These are phyloP conservation scores for Colletotrichum sp. DNA, from an alignment of 2,329 filamentous ascomycete genomes.

Conservation along the genomic window DNA sequence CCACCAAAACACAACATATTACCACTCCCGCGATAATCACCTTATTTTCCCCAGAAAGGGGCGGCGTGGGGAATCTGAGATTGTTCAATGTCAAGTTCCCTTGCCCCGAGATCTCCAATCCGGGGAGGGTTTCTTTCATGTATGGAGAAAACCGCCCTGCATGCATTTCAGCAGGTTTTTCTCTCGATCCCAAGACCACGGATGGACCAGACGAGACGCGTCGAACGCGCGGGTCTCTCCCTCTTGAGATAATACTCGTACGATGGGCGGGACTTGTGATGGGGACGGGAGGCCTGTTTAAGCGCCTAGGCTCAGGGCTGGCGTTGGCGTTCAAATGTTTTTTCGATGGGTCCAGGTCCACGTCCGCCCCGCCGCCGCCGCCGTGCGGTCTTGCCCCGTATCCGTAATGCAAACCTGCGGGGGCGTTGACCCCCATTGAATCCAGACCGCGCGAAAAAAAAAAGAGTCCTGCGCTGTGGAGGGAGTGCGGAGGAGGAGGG, in stretches of 20 bases:
- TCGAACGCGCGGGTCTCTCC: not conserved
- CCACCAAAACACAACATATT: not conserved
- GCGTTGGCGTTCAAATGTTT: not conserved
- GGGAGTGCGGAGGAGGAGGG: not conserved
- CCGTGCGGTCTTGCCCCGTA: not conserved
- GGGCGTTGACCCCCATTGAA: not conserved
- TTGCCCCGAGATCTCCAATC: not conserved
- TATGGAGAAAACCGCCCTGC: not conserved
- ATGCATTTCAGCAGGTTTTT: not conserved
- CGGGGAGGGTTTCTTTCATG: not conserved
- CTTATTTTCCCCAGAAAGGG: not conserved
- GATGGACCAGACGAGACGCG: not conserved
- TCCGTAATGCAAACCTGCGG: not conserved
- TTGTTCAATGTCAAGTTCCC: not conserved
- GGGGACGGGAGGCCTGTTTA: not conserved
- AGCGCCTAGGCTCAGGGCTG: not conserved
- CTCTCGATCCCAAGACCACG: not conserved
- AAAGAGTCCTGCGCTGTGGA: not conserved
- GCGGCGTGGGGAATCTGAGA: not conserved
- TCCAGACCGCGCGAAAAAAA: not conserved
- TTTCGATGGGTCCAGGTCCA: not conserved
- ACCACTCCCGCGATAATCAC: not conserved
- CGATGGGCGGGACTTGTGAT: not conserved
- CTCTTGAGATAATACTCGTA: not conserved
- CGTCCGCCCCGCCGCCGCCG: not conserved